Evolutionary conservation across 192 early-diverging fungal genomes (phyloP).

Genomic region (Gigaspora rosea): DNA sequence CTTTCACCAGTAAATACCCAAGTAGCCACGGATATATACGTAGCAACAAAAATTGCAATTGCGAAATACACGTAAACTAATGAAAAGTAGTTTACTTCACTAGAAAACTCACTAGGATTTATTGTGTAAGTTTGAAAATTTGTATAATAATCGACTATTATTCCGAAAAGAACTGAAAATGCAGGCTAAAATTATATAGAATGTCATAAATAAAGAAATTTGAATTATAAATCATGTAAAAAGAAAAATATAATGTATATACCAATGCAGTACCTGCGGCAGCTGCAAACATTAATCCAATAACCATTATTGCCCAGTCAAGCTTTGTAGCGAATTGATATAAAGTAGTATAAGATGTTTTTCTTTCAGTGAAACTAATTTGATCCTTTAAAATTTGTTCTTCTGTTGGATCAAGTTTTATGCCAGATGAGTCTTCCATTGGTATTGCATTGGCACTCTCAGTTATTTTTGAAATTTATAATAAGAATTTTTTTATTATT

Average conservation of each 20-base stretch:
- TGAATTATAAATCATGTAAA: neutral
- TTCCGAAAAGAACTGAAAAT: neutral
- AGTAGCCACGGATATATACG: constrained; percentile 51
- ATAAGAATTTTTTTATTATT: too few relatives aligned
- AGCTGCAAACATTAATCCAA: too few relatives aligned
- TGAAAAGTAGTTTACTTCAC: neutral
- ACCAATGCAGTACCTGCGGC: constrained; percentile 3
- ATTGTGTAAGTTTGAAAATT: neutral
- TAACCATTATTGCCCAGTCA: too few relatives aligned
- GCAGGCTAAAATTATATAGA: constrained; percentile 2
- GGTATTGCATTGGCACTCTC: too few relatives aligned
- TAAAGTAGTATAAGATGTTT: too few relatives aligned
- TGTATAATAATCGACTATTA: constrained; percentile 14
- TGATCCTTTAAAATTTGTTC: too few relatives aligned
- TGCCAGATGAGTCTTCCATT: too few relatives aligned
- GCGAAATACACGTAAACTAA: constrained; percentile 40
- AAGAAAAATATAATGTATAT: neutral
- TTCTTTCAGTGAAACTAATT: too few relatives aligned
- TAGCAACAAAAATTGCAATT: too few relatives aligned
- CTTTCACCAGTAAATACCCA: constrained; percentile 54
- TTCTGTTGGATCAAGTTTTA: too few relatives aligned
- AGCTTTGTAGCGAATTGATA: too few relatives aligned
- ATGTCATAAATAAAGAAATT: neutral
- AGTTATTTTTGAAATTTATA: too few relatives aligned
- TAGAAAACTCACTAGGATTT: neutral